Evolutionary conservation across 164 flowering plant genomes (phyloP), one percentile per base, ranked within the genome.

Genomic region (Akebia trifoliata): DNA sequence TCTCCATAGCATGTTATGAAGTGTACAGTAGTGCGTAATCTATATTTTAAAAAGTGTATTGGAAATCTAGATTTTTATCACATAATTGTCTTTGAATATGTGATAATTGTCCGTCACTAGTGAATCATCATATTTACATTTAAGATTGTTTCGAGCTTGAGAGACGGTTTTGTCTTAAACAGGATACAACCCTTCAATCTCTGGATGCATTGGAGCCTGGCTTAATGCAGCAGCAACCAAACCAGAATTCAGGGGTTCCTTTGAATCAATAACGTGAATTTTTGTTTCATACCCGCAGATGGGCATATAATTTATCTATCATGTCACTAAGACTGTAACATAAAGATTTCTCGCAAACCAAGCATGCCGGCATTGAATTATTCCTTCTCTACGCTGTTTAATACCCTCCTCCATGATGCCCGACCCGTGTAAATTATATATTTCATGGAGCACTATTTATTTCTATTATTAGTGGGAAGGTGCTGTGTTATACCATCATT

Each of bases 191-290:
- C 5, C 65, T 74, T 67, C 73, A 71, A 47, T 60, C 62, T 8
- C 86, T 79, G 49, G 87, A 85, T 60, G 67, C 67, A 32, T 79
- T 73, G 10, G 87, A 72, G 20, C 45, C 72, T n/a, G n/a, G n/a
- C n/a, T n/a, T n/a, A n/a, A n/a, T n/a, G n/a, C n/a, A n/a, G n/a
- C n/a, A n/a, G n/a, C n/a, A n/a, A n/a, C n/a, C n/a, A n/a, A n/a
- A n/a, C n/a, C n/a, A n/a, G 50, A 72, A 58, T 63, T 51, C 71
- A 2, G 71, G 68, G 11, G 60, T 62, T 65, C 50, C 62, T 50
- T 46, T 53, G 64, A 63, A 38, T 59, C 26, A n/a, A 39, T 44
- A 47, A 56, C 45, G 11, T 14, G 5, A 50, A 44, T n/a, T 18
- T 32, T 6, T n/a, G 28, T 34, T 26, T 28, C 37, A 20, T 20